phyloP scores from a whole-genome alignment of 768 basidiomycete species.

The Kwoniella pini region DNA sequence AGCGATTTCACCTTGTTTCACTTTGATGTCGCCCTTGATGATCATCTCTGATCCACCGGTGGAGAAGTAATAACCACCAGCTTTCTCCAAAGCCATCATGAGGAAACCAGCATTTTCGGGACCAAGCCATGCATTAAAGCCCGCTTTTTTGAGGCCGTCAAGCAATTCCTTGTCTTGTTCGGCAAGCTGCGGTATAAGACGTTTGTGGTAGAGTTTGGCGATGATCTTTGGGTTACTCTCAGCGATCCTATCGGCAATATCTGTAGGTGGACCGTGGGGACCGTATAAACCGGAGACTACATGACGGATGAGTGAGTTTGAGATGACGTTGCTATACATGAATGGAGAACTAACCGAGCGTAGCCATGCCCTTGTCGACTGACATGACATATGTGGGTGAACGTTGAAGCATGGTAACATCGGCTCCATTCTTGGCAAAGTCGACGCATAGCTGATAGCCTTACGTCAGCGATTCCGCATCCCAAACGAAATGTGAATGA shows the following conservation, averaged over 20 bases:
- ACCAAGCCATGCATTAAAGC: constrained; percentile 38
- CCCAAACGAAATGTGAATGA: too few relatives aligned
- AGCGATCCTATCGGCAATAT: constrained; percentile 61
- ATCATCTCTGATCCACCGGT: constrained; percentile 64
- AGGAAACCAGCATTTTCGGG: constrained; percentile 37
- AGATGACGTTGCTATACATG: too few relatives aligned
- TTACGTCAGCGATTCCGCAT: too few relatives aligned
- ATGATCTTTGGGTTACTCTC: constrained; percentile 59
- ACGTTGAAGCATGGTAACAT: constrained; percentile 47
- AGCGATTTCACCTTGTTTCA: constrained; percentile 66
- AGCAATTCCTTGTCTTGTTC: constrained; percentile 60
- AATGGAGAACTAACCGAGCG: constrained; percentile 20
- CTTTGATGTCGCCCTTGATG: constrained; percentile 68
- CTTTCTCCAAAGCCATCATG: constrained; percentile 52
- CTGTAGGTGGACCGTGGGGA: constrained; percentile 60
- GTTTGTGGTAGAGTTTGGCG: constrained; percentile 56
- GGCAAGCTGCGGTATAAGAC: constrained; percentile 58
- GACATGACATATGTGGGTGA: constrained; percentile 47
- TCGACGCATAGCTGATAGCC: constrained; percentile 30
- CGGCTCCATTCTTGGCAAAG: constrained; percentile 41
- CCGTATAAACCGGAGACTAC: constrained; percentile 55
- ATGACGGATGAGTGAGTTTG: too few relatives aligned
- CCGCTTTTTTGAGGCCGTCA: constrained; percentile 31
- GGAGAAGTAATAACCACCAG: constrained; percentile 49
- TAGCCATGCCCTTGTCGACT: constrained; percentile 33